A percentile compares a stretch with the other conserved stretches of the same genome.
These are phyloP conservation scores for Vitellaria paradoxa DNA, from an alignment of 179 eudicot species.

Conservation along the genomic window DNA sequence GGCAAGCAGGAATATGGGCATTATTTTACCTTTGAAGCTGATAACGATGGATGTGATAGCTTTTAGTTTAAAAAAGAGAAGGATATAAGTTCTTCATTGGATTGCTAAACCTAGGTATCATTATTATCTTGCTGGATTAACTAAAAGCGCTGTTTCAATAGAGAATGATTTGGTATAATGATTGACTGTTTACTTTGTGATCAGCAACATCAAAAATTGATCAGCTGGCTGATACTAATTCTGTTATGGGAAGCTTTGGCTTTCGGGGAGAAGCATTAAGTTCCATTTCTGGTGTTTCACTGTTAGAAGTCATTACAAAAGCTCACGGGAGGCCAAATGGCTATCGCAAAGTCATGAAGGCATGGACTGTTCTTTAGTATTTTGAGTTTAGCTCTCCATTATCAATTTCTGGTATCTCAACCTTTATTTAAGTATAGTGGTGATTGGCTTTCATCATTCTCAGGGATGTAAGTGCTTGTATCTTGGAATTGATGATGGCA, in stretches of 20 bases:
- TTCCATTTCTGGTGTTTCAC: slow-evolving; percentile 85
- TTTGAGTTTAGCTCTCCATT: slow-evolving; percentile 4
- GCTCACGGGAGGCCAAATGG: slow-evolving; percentile 91
- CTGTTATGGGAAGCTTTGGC: slow-evolving; percentile 54
- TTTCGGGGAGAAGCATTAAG: slow-evolving; percentile 89
- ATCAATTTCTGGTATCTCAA: slow-evolving; percentile 4
- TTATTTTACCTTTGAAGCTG: background rate
- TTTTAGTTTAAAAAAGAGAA: background rate
- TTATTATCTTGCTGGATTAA: background rate
- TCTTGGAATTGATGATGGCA: slow-evolving; percentile 77
- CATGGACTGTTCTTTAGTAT: slow-evolving; percentile 21
- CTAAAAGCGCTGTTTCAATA: background rate
- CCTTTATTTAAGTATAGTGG: background rate
- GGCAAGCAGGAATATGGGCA: background rate
- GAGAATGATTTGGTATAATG: slow-evolving; percentile 5
- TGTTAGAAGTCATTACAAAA: slow-evolving; percentile 80
- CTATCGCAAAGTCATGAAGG: slow-evolving; percentile 93
- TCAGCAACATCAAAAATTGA: slow-evolving; percentile 76
- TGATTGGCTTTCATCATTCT: slow-evolving; percentile 13
- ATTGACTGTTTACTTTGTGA: slow-evolving; percentile 22
- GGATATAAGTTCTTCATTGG: background rate
- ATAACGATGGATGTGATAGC: background rate
- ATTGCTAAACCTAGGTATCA: background rate
- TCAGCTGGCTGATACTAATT: slow-evolving; percentile 30
- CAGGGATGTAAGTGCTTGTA: slow-evolving; percentile 82